A percentile compares a stretch with the other conserved stretches of the same genome.
phyloP scores from a whole-genome alignment of 2,329 filamentous ascomycete species.

The Botrytis pseudocinerea region DNA sequence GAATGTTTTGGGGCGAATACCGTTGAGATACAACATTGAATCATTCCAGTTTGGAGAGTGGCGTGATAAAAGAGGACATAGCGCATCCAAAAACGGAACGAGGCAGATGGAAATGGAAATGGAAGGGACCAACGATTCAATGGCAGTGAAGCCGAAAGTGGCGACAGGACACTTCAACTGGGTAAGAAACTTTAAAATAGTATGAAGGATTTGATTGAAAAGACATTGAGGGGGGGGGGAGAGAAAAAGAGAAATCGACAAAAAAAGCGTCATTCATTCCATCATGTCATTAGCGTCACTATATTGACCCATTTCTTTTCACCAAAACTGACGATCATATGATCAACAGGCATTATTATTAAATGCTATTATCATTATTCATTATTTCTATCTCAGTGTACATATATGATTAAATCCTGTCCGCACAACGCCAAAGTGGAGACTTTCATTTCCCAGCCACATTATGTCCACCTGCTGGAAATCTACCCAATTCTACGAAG shows the following conservation, averaged over 20 bases:
- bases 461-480: not conserved
- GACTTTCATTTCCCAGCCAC: not conserved
- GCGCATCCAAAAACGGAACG: not conserved
- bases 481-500: not conserved
- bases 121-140: not conserved
- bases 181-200: not conserved
- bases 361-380: not conserved
- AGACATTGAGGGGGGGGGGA: not conserved
- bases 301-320: not conserved
- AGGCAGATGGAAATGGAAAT: not conserved
- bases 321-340: not conserved
- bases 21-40: not conserved
- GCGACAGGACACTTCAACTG: not conserved
- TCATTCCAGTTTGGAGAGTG: not conserved
- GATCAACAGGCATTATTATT: not conserved
- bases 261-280: not conserved
- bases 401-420: not conserved
- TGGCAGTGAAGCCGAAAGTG: not conserved
- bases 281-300: slow-evolving; percentile 1
- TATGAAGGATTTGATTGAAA: not conserved
- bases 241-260: not conserved
- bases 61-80: not conserved
- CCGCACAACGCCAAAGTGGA: not conserved
- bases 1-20: not conserved
- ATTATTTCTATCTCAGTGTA: not conserved